Evolutionary conservation across 2,329 filamentous ascomycete genomes (phyloP).

Genomic region (Trichoderma asperellum): DNA sequence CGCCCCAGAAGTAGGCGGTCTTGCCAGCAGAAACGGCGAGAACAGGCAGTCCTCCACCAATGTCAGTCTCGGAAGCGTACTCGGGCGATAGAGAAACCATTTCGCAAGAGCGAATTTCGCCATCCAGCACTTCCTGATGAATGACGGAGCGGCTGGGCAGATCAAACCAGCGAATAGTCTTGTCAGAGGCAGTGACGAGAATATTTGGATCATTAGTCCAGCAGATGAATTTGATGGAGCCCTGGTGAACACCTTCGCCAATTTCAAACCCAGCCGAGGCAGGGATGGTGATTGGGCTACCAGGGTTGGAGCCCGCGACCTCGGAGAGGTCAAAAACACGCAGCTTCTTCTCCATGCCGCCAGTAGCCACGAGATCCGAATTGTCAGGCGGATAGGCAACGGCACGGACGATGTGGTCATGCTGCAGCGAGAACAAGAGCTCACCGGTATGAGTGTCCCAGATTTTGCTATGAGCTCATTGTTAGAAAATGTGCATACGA

Average conservation of each 20-base stretch:
- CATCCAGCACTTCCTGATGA: conserved; percentile 77
- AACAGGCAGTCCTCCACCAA: conserved; percentile 70
- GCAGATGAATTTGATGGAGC: conserved; percentile 93
- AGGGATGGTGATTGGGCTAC: conserved; percentile 53
- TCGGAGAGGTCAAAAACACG: conserved; percentile 86
- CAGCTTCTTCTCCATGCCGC: conserved; percentile 94
- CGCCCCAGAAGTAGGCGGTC: conserved; percentile 89
- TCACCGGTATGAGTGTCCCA: conserved; percentile 98
- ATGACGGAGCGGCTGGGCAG: conserved; percentile 75
- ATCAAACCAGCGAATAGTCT: conserved; percentile 93
- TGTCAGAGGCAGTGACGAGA: conserved; percentile 88
- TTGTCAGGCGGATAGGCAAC: conserved; percentile 85
- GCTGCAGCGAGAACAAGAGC: conserved; percentile 81
- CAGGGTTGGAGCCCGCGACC: conserved; percentile 48
- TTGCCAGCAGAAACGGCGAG: conserved; percentile 94
- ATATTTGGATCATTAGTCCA: conserved; percentile 90
- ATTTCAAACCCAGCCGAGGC: conserved; percentile 80
- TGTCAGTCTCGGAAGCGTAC: conserved; percentile 62
- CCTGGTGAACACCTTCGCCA: conserved; percentile 78
- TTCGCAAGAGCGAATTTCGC: conserved; percentile 89
- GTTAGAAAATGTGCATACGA: neutral
- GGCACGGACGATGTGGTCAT: conserved; percentile 93
- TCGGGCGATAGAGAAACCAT: conserved; percentile 70
- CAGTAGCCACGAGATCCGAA: conserved; percentile 85
- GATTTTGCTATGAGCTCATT: conserved; percentile 71